These are phyloP conservation scores for Metarhizium robertsii DNA, from an alignment of 2,329 filamentous ascomycete species.

Conservation along the genomic window DNA sequence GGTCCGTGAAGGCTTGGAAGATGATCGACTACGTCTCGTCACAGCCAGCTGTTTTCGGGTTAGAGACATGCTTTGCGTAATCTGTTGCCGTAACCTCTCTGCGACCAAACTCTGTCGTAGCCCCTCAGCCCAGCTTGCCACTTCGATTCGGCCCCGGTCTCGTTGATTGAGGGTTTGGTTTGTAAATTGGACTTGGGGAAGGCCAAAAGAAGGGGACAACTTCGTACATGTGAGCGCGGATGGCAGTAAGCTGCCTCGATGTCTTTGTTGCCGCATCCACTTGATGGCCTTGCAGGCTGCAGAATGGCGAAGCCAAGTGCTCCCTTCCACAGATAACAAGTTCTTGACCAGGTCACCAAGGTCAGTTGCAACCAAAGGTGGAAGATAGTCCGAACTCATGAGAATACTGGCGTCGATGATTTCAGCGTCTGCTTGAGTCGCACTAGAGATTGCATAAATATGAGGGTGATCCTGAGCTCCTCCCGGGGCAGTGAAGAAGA, in stretches of 20 bases:
- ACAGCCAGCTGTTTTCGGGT: slow-evolving; percentile 8
- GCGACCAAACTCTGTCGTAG: slow-evolving; percentile 25
- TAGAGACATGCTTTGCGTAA: background rate
- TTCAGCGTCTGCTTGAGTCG: slow-evolving; percentile 61
- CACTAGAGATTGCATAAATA: slow-evolving; percentile 72
- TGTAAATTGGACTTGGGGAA: background rate
- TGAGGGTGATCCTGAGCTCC: slow-evolving; percentile 22
- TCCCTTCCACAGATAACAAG: slow-evolving; percentile 69
- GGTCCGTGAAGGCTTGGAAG: background rate
- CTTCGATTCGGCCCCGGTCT: slow-evolving; percentile 22
- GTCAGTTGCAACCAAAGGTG: slow-evolving; percentile 70
- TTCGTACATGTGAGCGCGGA: slow-evolving; percentile 4
- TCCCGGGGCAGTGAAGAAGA: slow-evolving; percentile 48
- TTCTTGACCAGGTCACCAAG: slow-evolving; percentile 58
- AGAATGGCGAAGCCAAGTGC: slow-evolving; percentile 72
- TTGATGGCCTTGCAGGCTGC: slow-evolving; percentile 73
- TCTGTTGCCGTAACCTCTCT: slow-evolving; percentile 15
- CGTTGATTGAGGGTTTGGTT: slow-evolving; percentile 7
- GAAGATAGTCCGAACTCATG: slow-evolving; percentile 86
- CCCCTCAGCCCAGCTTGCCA: slow-evolving; percentile 27
- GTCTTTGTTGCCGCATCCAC: slow-evolving; percentile 45
- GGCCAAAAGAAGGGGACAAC: background rate
- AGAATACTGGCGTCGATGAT: slow-evolving; percentile 87
- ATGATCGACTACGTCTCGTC: background rate
- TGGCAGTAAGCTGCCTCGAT: slow-evolving; percentile 6